phyloP scores from a whole-genome alignment of 2,329 filamentous ascomycete genomes.

The Xylariaceae sp. region DNA sequence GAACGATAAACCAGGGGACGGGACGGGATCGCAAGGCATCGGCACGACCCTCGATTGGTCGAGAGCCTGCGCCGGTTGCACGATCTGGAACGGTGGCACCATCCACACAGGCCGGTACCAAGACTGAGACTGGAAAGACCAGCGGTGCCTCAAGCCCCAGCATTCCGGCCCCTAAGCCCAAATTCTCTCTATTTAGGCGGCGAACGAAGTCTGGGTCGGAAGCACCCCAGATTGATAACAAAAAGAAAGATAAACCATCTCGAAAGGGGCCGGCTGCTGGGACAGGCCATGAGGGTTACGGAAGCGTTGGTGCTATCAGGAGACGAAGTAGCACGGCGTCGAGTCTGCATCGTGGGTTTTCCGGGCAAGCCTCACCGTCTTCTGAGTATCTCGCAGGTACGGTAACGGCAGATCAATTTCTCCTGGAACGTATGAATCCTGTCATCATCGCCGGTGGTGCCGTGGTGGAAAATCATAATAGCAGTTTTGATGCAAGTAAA shows the following conservation, averaged over 20 bases:
- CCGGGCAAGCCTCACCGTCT: slow-evolving; percentile 41
- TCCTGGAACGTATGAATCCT: slow-evolving; percentile 58
- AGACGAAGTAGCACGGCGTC: slow-evolving; percentile 59
- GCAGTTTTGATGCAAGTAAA: slow-evolving; percentile 43
- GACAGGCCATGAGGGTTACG: slow-evolving; percentile 89
- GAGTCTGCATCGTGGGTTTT: slow-evolving; percentile 42
- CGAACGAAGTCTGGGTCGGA: slow-evolving; percentile 61
- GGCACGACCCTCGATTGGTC: slow-evolving; percentile 30
- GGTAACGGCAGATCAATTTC: slow-evolving; percentile 48
- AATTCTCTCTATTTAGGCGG: slow-evolving; percentile 74
- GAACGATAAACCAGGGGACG: slow-evolving; percentile 34
- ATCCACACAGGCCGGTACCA: slow-evolving; percentile 21
- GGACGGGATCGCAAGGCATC: slow-evolving; percentile 30
- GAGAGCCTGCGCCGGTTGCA: slow-evolving; percentile 35
- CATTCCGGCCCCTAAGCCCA: slow-evolving; percentile 52
- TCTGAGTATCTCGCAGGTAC: slow-evolving; percentile 45
- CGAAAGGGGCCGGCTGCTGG: slow-evolving; percentile 81
- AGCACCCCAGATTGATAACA: slow-evolving; percentile 40
- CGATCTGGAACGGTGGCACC: slow-evolving; percentile 15
- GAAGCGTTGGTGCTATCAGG: slow-evolving; percentile 55
- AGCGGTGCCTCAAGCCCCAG: slow-evolving; percentile 51
- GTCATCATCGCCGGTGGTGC: slow-evolving; percentile 62
- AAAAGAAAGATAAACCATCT: slow-evolving; percentile 47
- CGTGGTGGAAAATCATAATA: slow-evolving; percentile 56
- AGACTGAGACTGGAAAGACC: slow-evolving; percentile 26